A percentile compares a stretch with the other conserved stretches of the same genome.
phyloP scores from a whole-genome alignment of 129 eudicot species.

The Glebionis coronaria region DNA sequence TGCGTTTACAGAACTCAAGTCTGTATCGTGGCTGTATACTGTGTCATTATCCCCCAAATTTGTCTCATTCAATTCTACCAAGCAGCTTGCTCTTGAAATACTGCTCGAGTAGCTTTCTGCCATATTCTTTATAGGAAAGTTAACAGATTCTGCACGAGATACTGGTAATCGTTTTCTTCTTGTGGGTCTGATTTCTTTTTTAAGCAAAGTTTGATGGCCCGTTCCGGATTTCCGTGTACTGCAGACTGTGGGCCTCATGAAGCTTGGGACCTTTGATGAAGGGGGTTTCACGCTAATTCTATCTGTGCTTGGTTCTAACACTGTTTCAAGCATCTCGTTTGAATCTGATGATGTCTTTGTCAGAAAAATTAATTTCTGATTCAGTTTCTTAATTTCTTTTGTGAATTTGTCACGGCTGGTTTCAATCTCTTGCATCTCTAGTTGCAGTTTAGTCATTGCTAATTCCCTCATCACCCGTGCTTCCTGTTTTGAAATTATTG shows the following conservation, averaged over 20 bases:
- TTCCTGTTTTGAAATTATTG: slow-evolving; percentile 25
- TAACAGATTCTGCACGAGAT: slow-evolving; percentile 39
- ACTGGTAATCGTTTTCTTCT: slow-evolving; percentile 30
- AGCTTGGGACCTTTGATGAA: slow-evolving; percentile 30
- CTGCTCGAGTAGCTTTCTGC: slow-evolving; percentile 39
- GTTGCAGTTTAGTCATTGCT: slow-evolving; percentile 35
- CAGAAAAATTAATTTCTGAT: slow-evolving; percentile 30
- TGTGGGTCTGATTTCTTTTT: slow-evolving; percentile 20
- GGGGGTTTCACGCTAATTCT: slow-evolving; percentile 4
- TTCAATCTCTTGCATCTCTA: slow-evolving; percentile 33
- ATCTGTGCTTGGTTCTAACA: slow-evolving; percentile 2
- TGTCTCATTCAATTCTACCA: slow-evolving; percentile 25
- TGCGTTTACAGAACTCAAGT: slow-evolving; percentile 10
- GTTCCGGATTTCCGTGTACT: slow-evolving; percentile 40
- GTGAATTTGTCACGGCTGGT: slow-evolving; percentile 26
- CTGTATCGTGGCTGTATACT: slow-evolving; percentile 28
- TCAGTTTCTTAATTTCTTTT: slow-evolving; percentile 33
- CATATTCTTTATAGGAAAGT: slow-evolving; percentile 34
- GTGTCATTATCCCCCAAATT: slow-evolving; percentile 11
- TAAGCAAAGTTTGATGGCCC: slow-evolving; percentile 19
- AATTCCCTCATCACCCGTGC: slow-evolving; percentile 23
- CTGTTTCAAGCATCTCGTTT: slow-evolving; percentile 21
- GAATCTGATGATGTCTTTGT: slow-evolving; percentile 26
- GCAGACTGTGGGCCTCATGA: slow-evolving; percentile 43
- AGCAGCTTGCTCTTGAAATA: slow-evolving; percentile 37